Percentiles rank a stretch among this genome's conserved stretches.
Evolutionary conservation across 805 yeast genomes (phyloP).

Genomic region (Lachancea meyersii): DNA sequence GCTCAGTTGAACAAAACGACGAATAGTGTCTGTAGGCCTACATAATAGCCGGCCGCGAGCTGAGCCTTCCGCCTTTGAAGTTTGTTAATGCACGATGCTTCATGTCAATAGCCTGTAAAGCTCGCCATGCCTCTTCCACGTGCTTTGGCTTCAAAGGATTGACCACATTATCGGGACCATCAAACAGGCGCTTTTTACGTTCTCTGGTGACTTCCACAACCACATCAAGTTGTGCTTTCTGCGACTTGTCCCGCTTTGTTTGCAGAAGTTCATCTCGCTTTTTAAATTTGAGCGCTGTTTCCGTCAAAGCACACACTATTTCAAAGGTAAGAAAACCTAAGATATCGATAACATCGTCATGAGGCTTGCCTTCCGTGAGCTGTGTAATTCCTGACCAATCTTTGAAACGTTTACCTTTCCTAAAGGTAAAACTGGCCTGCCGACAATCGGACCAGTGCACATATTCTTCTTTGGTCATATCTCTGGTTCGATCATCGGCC

Average conservation of each 20-base stretch:
- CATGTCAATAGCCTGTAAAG: constrained; percentile 54
- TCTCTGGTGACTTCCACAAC: constrained; percentile 35
- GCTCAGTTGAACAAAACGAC: background rate
- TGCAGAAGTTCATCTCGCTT: constrained; percentile 52
- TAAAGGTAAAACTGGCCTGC: constrained; percentile 92
- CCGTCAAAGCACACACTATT: constrained; percentile 90
- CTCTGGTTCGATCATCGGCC: constrained; percentile 88
- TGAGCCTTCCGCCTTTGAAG: constrained; percentile 48
- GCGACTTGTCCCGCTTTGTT: constrained; percentile 34
- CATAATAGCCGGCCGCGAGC: constrained; percentile 32
- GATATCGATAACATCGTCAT: constrained; percentile 94
- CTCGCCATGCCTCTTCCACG: constrained; percentile 84
- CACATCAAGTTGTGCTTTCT: constrained; percentile 28
- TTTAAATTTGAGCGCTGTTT: constrained; percentile 79
- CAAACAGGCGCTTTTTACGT: constrained; percentile 59
- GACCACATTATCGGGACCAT: constrained; percentile 80
- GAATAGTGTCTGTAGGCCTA: constrained; percentile 12
- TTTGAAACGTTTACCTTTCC: constrained; percentile 88
- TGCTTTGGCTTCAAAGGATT: constrained; percentile 75
- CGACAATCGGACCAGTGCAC: constrained; percentile 99
- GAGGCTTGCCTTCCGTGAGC: constrained; percentile 82
- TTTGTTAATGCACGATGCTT: constrained; percentile 60
- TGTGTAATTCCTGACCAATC: constrained; percentile 92
- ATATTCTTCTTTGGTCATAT: constrained; percentile 95
- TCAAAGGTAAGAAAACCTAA: constrained; percentile 93